phyloP scores from a whole-genome alignment of 2,329 filamentous ascomycete species.

The Exutisphaerella laricina region DNA sequence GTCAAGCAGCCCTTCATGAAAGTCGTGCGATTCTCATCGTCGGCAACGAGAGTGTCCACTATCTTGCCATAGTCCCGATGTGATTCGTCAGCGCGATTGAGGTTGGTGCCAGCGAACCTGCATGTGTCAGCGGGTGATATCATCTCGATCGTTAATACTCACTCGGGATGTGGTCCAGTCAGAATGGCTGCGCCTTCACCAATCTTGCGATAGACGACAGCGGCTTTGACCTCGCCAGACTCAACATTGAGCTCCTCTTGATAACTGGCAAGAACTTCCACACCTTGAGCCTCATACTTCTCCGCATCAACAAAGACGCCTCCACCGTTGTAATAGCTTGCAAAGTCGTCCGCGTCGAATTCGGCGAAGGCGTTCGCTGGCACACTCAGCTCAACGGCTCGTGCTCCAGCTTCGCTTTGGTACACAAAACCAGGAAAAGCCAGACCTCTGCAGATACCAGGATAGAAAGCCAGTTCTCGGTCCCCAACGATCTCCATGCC shows the following conservation, averaged over 20 bases:
- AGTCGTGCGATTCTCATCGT: conserved; percentile 62
- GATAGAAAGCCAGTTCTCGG: conserved; percentile 82
- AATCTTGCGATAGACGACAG: conserved; percentile 75
- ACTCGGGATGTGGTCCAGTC: conserved; percentile 92
- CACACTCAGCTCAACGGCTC: conserved; percentile 63
- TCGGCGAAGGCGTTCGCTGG: conserved; percentile 52
- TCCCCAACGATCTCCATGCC: conserved; percentile 78
- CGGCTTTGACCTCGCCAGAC: conserved; percentile 65
- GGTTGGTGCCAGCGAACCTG: conserved; percentile 77
- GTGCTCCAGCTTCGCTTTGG: conserved; percentile 76
- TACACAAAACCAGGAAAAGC: conserved; percentile 90
- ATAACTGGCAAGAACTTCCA: conserved; percentile 80
- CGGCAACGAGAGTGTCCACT: conserved; percentile 59
- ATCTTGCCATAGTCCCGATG: conserved; percentile 66
- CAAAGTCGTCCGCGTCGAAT: conserved; percentile 57
- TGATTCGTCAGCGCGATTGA: conserved; percentile 56
- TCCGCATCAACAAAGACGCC: conserved; percentile 83
- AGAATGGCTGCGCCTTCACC: conserved; percentile 74
- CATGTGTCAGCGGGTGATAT: conserved; percentile 12
- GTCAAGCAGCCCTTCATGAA: conserved; percentile 75
- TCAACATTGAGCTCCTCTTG: conserved; percentile 69
- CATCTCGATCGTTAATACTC: conserved; percentile 31
- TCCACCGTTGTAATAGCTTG: conserved; percentile 88
- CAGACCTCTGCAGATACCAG: conserved; percentile 75
- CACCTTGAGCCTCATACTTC: conserved; percentile 54